Conservation (phyloP, 495 filamentous ascomycete species). For the Xylaria scruposa region DNA sequence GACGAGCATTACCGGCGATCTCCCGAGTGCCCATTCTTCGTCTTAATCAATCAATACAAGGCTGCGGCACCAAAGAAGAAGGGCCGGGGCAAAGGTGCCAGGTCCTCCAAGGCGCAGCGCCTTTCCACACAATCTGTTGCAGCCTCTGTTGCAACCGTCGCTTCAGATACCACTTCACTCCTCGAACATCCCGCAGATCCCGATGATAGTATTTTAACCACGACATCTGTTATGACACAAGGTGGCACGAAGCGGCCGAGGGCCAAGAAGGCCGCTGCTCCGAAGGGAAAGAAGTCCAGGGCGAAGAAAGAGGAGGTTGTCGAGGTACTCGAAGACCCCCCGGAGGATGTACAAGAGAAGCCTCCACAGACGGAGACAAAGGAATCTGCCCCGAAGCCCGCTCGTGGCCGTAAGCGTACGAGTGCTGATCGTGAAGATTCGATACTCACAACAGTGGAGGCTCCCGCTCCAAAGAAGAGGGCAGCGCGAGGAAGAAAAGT, state of each 20-base stretch:
- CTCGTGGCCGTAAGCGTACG: constrained; percentile 67
- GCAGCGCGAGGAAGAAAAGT: constrained; percentile 57
- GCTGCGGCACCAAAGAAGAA: constrained; percentile 53
- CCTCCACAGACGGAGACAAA: constrained; percentile 13
- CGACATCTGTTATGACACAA: constrained; percentile 61
- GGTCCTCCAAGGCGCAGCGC: constrained; percentile 72
- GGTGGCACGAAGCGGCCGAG: constrained; percentile 60
- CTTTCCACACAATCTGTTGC: constrained; percentile 71
- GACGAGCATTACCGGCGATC: constrained; percentile 85
- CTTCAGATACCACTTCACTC: constrained; percentile 56
- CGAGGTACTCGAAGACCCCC: constrained; percentile 54
- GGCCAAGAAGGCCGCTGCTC: constrained; percentile 54
- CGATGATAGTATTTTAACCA: constrained; percentile 74
- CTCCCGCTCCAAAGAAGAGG: constrained; percentile 70
- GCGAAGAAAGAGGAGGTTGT: constrained; percentile 65
- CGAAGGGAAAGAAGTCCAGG: constrained; percentile 59
- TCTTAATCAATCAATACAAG: constrained; percentile 51
- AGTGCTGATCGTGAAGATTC: constrained; percentile 66
- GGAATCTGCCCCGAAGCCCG: constrained; percentile 47
- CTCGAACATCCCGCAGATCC: constrained; percentile 51
- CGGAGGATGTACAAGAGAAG: constrained; percentile 43
- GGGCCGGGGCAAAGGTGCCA: constrained; percentile 56
- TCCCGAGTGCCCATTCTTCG: constrained; percentile 83
- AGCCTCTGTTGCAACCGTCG: constrained; percentile 44
- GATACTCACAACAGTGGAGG: constrained; percentile 47